A percentile compares a stretch with the other conserved stretches of the same genome.
These are phyloP conservation scores for Ophioceras dolichostomum DNA, from an alignment of 2,329 filamentous ascomycete genomes.

Conservation along the genomic window DNA sequence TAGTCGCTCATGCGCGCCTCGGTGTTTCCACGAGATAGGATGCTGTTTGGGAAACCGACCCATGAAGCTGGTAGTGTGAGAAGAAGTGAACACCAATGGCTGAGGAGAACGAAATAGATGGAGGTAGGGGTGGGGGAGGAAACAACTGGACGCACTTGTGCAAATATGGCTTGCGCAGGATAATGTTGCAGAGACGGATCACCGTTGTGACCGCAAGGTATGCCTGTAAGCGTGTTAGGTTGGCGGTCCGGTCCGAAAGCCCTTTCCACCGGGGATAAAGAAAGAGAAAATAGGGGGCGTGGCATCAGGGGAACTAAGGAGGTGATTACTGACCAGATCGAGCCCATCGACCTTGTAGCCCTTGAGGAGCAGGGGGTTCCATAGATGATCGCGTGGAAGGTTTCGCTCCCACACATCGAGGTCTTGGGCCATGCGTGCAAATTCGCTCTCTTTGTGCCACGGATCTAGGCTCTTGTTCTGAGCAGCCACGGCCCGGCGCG, in stretches of 20 bases:
- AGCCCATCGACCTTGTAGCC: slow-evolving; percentile 33
- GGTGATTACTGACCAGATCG: slow-evolving; percentile 35
- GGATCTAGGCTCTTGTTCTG: slow-evolving; percentile 29
- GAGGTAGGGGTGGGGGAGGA: background rate
- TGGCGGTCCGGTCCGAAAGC: background rate
- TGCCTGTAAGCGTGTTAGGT: slow-evolving; percentile 21
- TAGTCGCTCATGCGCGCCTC: slow-evolving; percentile 19
- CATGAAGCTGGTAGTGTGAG: too few relatives aligned
- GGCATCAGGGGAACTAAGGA: too few relatives aligned
- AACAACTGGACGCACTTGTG: slow-evolving; percentile 37
- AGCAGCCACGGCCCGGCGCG: slow-evolving; percentile 28
- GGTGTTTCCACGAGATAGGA: slow-evolving; percentile 23
- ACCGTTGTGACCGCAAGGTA: slow-evolving; percentile 44
- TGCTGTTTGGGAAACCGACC: too few relatives aligned
- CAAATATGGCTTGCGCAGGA: slow-evolving; percentile 40
- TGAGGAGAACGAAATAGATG: too few relatives aligned
- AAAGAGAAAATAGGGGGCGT: background rate
- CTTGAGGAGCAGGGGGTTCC: slow-evolving; percentile 27
- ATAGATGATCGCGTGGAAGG: slow-evolving; percentile 34
- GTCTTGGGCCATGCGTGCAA: slow-evolving; percentile 26
- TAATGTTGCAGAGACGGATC: slow-evolving; percentile 42
- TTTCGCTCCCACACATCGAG: slow-evolving; percentile 34
- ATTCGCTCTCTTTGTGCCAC: slow-evolving; percentile 35
- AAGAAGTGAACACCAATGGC: too few relatives aligned
- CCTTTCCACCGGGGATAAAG: background rate